These are phyloP conservation scores for Chenopodium formosanum DNA, from an alignment of 148 eudicot genomes.

Conservation along the genomic window DNA sequence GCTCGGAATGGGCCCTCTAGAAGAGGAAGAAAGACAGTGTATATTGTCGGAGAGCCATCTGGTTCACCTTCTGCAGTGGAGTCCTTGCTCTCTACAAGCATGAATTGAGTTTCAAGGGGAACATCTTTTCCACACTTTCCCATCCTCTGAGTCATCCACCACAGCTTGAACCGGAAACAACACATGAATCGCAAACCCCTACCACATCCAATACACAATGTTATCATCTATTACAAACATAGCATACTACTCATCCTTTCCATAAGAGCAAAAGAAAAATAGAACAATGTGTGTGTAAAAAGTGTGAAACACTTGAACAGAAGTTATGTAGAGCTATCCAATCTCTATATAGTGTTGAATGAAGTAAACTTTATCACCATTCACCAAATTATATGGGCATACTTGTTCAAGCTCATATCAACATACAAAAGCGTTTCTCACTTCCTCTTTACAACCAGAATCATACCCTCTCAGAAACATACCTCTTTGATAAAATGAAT, in stretches of 20 bases:
- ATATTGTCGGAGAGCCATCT: conserved; percentile 57
- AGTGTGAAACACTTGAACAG: no score
- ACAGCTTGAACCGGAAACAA: conserved; percentile 87
- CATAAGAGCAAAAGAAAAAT: neutral
- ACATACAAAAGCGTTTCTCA: neutral
- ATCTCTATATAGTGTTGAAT: no score
- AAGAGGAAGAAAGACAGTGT: conserved; percentile 87
- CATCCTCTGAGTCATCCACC: conserved; percentile 99
- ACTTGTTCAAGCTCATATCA: neutral
- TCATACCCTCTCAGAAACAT: neutral
- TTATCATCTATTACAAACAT: conserved; percentile 8
- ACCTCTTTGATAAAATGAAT: neutral
- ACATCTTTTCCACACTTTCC: conserved; percentile 80
- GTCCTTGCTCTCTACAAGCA: conserved; percentile 83
- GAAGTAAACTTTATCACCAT: neutral
- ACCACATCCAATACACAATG: conserved; percentile 10
- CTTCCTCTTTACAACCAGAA: neutral
- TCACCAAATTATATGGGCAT: neutral
- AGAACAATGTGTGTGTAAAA: no score
- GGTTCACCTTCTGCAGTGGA: conserved; percentile 41
- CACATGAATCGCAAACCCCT: conserved; percentile 91
- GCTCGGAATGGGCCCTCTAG: conserved; percentile 92
- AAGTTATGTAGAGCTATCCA: no score
- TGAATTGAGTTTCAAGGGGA: conserved; percentile 89
- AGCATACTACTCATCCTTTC: neutral